Evolutionary conservation across 345 rosid genomes (phyloP).

Genomic region (Litchi chinensis): DNA sequence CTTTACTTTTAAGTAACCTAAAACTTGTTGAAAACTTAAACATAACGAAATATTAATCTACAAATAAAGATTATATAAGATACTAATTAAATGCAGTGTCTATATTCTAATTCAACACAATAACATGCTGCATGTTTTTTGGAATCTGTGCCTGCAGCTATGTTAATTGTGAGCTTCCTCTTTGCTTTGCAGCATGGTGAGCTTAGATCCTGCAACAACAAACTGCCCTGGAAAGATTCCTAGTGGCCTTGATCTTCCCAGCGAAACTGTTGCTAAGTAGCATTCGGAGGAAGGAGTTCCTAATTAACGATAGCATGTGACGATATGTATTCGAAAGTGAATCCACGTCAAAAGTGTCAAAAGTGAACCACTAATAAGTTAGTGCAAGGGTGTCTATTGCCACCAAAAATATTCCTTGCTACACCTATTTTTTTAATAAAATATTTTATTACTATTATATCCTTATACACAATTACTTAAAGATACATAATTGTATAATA

Average conservation of each 20-base stretch:
- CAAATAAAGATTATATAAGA: no score
- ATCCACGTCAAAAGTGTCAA: background rate
- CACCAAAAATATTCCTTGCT: no score
- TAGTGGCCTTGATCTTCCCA: slow-evolving; percentile 55
- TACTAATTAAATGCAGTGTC: background rate
- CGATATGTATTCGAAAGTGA: background rate
- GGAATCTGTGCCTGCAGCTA: slow-evolving; percentile 47
- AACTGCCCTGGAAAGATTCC: slow-evolving; percentile 63
- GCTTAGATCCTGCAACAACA: slow-evolving; percentile 45
- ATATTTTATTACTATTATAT: no score
- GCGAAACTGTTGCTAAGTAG: slow-evolving; percentile 45
- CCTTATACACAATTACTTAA: no score
- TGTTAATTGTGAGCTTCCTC: slow-evolving; percentile 65
- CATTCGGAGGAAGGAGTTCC: slow-evolving; percentile 5
- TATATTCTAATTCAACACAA: background rate
- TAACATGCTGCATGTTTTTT: background rate
- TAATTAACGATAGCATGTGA: slow-evolving; percentile 4
- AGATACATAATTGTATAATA: no score
- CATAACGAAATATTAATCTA: background rate
- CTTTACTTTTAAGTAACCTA: background rate
- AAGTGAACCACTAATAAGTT: background rate
- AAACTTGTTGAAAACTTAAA: background rate
- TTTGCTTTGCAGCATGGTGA: slow-evolving; percentile 41
- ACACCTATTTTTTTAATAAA: no score
- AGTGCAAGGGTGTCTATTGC: no score